Evolutionary conservation across 768 basidiomycete genomes (phyloP), one percentile per base, ranked within the genome.

Genomic region (Leucosporidium creatinivorum): DNA sequence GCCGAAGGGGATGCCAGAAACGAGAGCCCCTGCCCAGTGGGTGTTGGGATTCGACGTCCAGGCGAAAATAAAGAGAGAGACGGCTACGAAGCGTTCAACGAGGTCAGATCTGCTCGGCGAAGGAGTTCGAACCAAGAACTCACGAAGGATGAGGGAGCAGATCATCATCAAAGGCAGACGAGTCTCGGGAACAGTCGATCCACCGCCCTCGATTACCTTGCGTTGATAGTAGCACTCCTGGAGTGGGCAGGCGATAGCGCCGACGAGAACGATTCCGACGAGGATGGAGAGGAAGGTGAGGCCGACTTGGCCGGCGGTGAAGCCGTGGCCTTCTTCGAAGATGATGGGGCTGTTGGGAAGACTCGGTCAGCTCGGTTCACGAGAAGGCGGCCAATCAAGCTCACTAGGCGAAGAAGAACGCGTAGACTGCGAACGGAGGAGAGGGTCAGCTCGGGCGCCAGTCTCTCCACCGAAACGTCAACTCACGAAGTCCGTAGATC

Each of bases 91-190:
- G 33, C 6, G 12, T 36, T 6, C 12, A 5, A 12, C n/a, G 12
- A 36, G 12, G 33, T 44, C 39, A 44, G 39, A 6, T 44, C 39
- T 44, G 6, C 33, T 36, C 33, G 33, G 12, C 33, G 33, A 36
- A 36, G n/a, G n/a, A n/a, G n/a, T n/a, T n/a, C n/a, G n/a, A n/a
- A n/a, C n/a, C n/a, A n/a, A n/a, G n/a, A n/a, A 44, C 39, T 44
- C 13, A 26, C 78, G 78, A 28, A 78, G 72, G 44, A 75, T 48
- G 58, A 77, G 44, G 5, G 72, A 59, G 54, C 77, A 75, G 28
- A 69, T 60, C 72, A 77, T 75, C 76, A 76, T 76, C 1, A 74
- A 65, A 50, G 73, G 72, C 19, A 77, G 59, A 5, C 76, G 63
- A 9, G 70, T 61, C 67, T 77, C 76, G 25, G 76, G 70, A 2